phyloP scores from a whole-genome alignment of 495 filamentous ascomycete species.

The Penicillium paxilli region DNA sequence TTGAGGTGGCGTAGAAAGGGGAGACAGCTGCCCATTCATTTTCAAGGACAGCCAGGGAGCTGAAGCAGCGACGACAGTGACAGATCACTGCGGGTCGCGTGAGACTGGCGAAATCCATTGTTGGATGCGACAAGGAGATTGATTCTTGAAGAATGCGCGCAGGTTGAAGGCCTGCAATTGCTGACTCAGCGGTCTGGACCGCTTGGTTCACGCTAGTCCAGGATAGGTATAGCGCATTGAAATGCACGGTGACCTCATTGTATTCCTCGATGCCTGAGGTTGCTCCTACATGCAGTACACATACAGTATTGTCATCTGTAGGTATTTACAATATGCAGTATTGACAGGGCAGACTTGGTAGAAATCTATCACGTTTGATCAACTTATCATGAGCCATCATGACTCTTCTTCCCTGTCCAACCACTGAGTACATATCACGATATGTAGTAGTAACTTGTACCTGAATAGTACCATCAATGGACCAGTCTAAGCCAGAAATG shows the following conservation, averaged over 20 bases:
- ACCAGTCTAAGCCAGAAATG: too few relatives aligned
- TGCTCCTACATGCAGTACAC: too few relatives aligned
- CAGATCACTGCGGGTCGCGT: conserved; percentile 43
- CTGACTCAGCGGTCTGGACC: conserved; percentile 26
- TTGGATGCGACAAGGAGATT: conserved; percentile 8
- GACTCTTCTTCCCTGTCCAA: too few relatives aligned
- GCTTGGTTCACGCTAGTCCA: conserved; percentile 8
- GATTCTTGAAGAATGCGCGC: neutral
- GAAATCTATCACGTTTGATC: too few relatives aligned
- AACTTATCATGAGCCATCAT: too few relatives aligned
- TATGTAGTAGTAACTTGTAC: too few relatives aligned
- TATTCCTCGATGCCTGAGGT: too few relatives aligned
- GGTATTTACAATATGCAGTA: too few relatives aligned
- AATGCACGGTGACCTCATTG: conserved; percentile 13
- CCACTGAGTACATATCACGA: too few relatives aligned
- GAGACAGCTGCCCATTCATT: conserved; percentile 51
- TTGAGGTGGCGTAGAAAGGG: conserved; percentile 40
- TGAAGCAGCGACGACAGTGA: conserved; percentile 46
- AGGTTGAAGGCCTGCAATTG: neutral
- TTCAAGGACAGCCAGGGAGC: conserved; percentile 47
- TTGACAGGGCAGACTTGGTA: too few relatives aligned
- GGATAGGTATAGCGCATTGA: neutral
- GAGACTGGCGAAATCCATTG: conserved; percentile 41
- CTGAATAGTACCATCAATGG: too few relatives aligned
- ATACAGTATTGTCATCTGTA: too few relatives aligned